These are phyloP conservation scores for Phialophora verrucosa DNA, from an alignment of 2,329 filamentous ascomycete genomes.

Conservation along the genomic window DNA sequence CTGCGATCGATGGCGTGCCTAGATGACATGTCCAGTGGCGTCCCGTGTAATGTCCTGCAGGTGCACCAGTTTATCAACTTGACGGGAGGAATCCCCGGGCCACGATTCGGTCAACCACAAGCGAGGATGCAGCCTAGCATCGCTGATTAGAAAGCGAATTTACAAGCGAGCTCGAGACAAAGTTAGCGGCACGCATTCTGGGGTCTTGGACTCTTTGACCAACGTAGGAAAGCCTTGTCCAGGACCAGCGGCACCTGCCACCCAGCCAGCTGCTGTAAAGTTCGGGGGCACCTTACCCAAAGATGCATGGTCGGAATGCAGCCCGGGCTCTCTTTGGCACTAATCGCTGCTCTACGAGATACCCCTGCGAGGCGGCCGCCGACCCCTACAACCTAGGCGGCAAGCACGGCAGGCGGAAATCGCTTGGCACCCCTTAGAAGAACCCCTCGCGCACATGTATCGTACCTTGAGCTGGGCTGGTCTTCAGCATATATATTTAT, in stretches of 20 bases:
- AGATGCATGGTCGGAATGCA: background rate
- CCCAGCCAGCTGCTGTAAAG: background rate
- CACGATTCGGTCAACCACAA: background rate
- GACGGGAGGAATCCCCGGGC: background rate
- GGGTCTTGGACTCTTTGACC: too few relatives aligned
- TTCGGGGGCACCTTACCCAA: background rate
- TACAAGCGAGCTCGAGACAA: background rate
- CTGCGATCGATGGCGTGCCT: background rate
- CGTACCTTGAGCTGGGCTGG: too few relatives aligned
- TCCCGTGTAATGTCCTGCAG: background rate
- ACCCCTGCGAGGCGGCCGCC: too few relatives aligned
- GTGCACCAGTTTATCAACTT: background rate
- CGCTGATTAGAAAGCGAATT: background rate
- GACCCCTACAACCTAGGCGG: too few relatives aligned
- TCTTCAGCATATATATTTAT: background rate
- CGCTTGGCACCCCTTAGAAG: background rate
- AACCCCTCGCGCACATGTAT: too few relatives aligned
- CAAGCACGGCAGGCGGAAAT: background rate
- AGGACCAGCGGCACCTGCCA: too few relatives aligned
- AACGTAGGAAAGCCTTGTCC: too few relatives aligned
- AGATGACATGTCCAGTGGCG: background rate
- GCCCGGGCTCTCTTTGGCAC: background rate
- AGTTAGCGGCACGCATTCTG: background rate
- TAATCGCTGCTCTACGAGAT: too few relatives aligned
- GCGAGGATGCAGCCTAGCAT: background rate